phyloP scores from a whole-genome alignment of 208 protist genomes.

The Lotmaria passim region DNA sequence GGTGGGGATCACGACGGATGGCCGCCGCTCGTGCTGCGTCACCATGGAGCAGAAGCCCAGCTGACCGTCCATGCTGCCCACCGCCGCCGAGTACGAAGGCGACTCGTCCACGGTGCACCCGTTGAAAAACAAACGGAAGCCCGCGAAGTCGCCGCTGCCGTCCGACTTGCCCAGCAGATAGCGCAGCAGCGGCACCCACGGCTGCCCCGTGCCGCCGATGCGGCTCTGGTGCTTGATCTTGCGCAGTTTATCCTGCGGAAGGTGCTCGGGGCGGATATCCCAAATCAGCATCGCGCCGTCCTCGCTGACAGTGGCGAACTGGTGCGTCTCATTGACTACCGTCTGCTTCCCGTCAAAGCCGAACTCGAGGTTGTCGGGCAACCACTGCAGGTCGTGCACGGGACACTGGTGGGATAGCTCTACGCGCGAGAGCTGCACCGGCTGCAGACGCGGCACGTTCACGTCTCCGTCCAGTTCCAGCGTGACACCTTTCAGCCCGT shows the following conservation, averaged over 20 bases:
- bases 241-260: constrained; percentile 87
- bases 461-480: constrained; percentile 83
- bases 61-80: constrained; percentile 77
- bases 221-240: constrained; percentile 90
- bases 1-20: constrained; percentile 39
- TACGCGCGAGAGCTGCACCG: constrained; percentile 73
- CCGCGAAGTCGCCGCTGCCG: constrained; percentile 70
- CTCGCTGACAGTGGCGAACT: constrained; percentile 90
- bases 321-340: constrained; percentile 62
- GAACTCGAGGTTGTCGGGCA: constrained; percentile 77
- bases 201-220: constrained; percentile 51
- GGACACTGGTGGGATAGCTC: constrained; percentile 86
- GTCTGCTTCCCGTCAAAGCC: constrained; percentile 89
- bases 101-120: constrained; percentile 49
- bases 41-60: constrained; percentile 73
- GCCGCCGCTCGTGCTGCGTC: constrained; percentile 60
- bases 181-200: constrained; percentile 87
- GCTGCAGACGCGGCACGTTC: constrained; percentile 83
- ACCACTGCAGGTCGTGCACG: constrained; percentile 90
- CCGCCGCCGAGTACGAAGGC: constrained; percentile 68
- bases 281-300: constrained; percentile 89
- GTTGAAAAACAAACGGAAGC: constrained; percentile 83
- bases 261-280: constrained; percentile 87
- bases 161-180: constrained; percentile 78
- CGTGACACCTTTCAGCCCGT: constrained; percentile 68